Percentiles rank a stretch among this genome's conserved stretches.
Conservation (phyloP, 2,329 filamentous ascomycete genomes). For the Chaetomiaceae sp. region DNA sequence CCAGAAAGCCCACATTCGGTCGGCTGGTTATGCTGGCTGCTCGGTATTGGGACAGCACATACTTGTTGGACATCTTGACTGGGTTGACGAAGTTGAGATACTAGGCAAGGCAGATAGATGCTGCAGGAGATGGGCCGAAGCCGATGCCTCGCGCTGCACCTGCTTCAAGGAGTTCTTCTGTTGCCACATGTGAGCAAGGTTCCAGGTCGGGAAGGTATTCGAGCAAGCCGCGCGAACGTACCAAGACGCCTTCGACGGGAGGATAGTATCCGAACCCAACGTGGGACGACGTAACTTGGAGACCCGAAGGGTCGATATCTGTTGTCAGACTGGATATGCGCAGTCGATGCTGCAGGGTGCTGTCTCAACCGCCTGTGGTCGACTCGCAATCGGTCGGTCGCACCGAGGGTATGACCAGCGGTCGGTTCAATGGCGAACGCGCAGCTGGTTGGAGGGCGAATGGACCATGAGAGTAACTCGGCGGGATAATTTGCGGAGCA, state of each 20-base stretch:
- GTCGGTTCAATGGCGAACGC: constrained; percentile 19
- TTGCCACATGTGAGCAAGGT: neutral
- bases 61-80: constrained; percentile 35
- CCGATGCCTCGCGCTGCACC: neutral
- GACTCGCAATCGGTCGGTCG: neutral
- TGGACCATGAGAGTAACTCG: constrained; percentile 17
- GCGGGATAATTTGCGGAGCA: neutral
- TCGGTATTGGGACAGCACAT: constrained; percentile 17
- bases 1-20: too few species aligned
- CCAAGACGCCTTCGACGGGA: neutral
- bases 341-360: neutral
- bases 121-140: neutral
- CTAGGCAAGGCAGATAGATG: neutral
- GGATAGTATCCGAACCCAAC: neutral
- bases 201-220: neutral
- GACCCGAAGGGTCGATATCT: neutral
- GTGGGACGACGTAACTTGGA: neutral
- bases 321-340: neutral
- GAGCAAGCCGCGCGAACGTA: neutral
- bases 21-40: neutral
- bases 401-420: constrained; percentile 5
- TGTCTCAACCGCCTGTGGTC: neutral
- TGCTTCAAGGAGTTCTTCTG: neutral
- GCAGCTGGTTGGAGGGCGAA: constrained; percentile 10
- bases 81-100: constrained; percentile 1